phyloP scores from a whole-genome alignment of 169 alveolate genomes.

The Eimeria acervulina region DNA sequence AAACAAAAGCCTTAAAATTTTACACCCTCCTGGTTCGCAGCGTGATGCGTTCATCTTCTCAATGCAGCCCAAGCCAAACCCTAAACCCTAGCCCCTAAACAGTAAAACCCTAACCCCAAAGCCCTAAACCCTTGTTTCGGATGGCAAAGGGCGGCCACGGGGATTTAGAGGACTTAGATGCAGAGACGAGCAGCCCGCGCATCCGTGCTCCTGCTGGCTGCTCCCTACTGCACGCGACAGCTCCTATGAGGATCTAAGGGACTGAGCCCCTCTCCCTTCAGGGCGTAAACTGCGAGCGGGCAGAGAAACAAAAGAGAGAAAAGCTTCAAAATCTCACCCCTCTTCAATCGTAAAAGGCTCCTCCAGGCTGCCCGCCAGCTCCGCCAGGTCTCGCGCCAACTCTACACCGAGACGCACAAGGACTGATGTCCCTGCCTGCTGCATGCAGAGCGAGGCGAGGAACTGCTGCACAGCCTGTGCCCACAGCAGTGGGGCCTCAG shows the following conservation, averaged over 20 bases:
- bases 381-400: slow-evolving; percentile 56
- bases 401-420: slow-evolving; percentile 25
- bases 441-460: slow-evolving; percentile 34
- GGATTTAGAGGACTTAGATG: neutral
- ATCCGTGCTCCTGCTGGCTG: neutral
- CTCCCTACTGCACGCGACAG: neutral
- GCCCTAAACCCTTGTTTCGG: neutral
- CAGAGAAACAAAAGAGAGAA: neutral
- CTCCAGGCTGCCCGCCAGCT: slow-evolving; percentile 39
- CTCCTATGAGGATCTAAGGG: neutral
- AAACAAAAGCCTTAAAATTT: neutral
- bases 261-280: neutral
- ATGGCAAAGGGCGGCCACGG: neutral
- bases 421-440: slow-evolving; percentile 15
- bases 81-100: neutral
- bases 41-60: too few relatives aligned
- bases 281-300: neutral
- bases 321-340: slow-evolving; percentile 6
- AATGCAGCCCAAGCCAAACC: neutral
- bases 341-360: slow-evolving; percentile 35
- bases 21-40: neutral
- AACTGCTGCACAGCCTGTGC: slow-evolving; percentile 55
- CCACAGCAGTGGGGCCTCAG: slow-evolving; percentile 52
- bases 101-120: neutral
- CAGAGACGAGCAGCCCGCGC: neutral